Percentiles rank a stretch among this genome's conserved stretches.
These are phyloP conservation scores for Penicillium sp. DNA, from an alignment of 2,329 filamentous ascomycete species.

Conservation along the genomic window DNA sequence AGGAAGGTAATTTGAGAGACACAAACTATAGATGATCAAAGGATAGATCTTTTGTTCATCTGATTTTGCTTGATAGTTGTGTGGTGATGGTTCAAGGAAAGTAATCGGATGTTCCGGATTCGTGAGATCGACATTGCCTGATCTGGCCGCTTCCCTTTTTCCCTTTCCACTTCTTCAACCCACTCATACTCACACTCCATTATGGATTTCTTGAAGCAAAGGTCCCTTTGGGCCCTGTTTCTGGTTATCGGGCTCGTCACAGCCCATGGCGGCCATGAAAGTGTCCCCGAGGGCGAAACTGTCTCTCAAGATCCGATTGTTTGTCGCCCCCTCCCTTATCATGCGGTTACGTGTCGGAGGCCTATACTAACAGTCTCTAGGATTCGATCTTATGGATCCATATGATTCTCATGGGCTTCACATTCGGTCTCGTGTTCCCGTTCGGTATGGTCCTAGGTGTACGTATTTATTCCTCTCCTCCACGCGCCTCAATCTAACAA, in stretches of 20 bases:
- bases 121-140: conserved; percentile 9
- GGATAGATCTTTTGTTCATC: neutral
- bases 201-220: conserved; percentile 19
- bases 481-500: neutral
- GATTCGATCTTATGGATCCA: conserved; percentile 91
- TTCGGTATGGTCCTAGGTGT: conserved; percentile 93
- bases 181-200: conserved; percentile 9
- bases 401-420: conserved; percentile 81
- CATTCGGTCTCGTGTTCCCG: conserved; percentile 91
- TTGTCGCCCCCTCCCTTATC: conserved; percentile 39
- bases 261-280: conserved; percentile 57
- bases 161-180: conserved; percentile 4
- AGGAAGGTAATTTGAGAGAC: neutral
- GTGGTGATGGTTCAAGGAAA: neutral
- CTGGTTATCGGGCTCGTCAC: conserved; percentile 29
- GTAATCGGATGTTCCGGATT: conserved; percentile 27
- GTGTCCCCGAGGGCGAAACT: conserved; percentile 67
- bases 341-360: neutral
- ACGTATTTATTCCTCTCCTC: conserved; percentile 37
- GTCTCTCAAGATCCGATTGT: conserved; percentile 75
- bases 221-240: conserved; percentile 26
- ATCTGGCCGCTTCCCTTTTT: conserved; percentile 8
- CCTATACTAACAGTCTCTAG: conserved; percentile 31
- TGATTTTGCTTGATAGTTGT: neutral
- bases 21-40: neutral